Conservation (phyloP, 306 rosid genomes). For the Chamaecrista fasciculata region DNA sequence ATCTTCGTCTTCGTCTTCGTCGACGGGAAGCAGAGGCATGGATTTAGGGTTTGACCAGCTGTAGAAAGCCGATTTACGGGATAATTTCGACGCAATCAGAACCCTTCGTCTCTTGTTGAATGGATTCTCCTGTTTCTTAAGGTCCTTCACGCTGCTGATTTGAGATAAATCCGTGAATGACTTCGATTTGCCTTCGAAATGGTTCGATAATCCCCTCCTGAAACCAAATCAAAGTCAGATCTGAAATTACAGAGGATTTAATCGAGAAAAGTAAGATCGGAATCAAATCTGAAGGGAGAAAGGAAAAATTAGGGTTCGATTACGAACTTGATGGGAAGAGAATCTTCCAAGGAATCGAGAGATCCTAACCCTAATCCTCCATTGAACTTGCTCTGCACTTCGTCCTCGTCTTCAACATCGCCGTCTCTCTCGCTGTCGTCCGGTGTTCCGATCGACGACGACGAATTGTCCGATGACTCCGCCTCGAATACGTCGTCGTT, state of each 20-base stretch:
- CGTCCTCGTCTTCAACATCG: conserved; percentile 41
- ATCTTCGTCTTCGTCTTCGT: conserved; percentile 46
- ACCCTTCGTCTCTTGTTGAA: conserved; percentile 82
- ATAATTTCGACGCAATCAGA: conserved; percentile 64
- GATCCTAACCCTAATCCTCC: conserved; percentile 44
- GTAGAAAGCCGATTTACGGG: conserved; percentile 67
- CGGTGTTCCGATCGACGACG: conserved; percentile 86
- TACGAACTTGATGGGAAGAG: conserved; percentile 89
- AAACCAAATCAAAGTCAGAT: not conserved
- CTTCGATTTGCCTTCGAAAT: conserved; percentile 85
- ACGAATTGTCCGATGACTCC: conserved; percentile 56
- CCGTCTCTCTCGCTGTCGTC: conserved; percentile 48
- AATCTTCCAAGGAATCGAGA: conserved; percentile 60
- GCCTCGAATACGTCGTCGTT: conserved; percentile 33
- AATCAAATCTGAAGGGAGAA: not conserved
- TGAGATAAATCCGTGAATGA: conserved; percentile 72
- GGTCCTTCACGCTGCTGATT: conserved; percentile 48
- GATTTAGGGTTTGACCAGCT: conserved; percentile 74
- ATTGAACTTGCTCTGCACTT: conserved; percentile 53
- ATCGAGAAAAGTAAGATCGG: not conserved
- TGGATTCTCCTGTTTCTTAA: conserved; percentile 71
- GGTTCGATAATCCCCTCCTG: conserved; percentile 89
- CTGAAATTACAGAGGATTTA: not conserved
- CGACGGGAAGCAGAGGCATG: conserved; percentile 77
- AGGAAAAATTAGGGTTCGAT: not conserved